phyloP scores from a whole-genome alignment of 352 stramenopile genomes.

The Plasmopara viticola region DNA sequence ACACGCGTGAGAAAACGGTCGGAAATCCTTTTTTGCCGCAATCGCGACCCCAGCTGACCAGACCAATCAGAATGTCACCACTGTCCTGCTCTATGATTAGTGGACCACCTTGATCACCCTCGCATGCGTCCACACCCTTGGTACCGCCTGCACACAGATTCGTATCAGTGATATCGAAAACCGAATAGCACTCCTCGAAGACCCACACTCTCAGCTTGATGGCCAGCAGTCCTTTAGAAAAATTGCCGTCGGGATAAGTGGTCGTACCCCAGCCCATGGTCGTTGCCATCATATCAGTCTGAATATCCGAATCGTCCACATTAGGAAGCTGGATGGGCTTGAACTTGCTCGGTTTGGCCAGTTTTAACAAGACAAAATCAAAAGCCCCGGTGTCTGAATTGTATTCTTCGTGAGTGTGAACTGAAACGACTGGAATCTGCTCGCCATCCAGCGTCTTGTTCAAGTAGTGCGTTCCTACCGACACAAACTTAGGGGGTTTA shows the following conservation, averaged over 20 bases:
- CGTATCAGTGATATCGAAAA: slow-evolving; percentile 3
- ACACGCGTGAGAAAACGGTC: slow-evolving; percentile 1
- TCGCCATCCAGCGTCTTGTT: slow-evolving; percentile 16
- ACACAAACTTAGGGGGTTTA: neutral
- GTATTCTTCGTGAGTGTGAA: slow-evolving; percentile 4
- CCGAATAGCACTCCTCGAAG: neutral
- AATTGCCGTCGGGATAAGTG: neutral
- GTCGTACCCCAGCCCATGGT: neutral
- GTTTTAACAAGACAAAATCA: neutral
- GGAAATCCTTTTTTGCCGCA: slow-evolving; percentile 30
- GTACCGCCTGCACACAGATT: slow-evolving; percentile 41
- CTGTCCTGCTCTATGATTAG: slow-evolving; percentile 21
- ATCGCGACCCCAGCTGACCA: slow-evolving; percentile 41
- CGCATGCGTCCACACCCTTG: slow-evolving; percentile 30
- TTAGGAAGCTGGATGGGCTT: neutral
- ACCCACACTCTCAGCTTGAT: too few relatives aligned
- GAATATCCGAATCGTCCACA: neutral
- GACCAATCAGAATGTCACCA: slow-evolving; percentile 27
- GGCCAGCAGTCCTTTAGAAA: too few relatives aligned
- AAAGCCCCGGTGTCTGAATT: neutral
- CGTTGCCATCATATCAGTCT: neutral
- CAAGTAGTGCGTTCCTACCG: slow-evolving; percentile 6
- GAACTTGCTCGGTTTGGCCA: slow-evolving; percentile 1
- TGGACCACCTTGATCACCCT: slow-evolving; percentile 41
- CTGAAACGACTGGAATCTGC: slow-evolving; percentile 16